Evolutionary conservation across 257 asterid genomes (phyloP), one percentile per base, ranked within the genome.

Genomic region (Nicotiana obtusifolia): DNA sequence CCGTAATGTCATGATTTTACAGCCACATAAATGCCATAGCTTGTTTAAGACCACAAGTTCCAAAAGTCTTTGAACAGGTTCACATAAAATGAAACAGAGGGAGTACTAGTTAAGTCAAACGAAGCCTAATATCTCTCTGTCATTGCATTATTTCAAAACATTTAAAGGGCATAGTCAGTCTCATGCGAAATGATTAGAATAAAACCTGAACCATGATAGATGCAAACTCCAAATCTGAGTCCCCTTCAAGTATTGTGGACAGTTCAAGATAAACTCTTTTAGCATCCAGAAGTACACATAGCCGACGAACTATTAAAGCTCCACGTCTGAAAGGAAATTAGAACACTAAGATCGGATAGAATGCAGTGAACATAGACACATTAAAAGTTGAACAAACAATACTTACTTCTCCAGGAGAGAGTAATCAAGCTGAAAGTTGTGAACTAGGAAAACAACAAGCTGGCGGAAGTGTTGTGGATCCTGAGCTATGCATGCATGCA

Each of bases 351-450:
- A 53, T 53, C 3, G 47, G 47, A 8, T 41, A 41, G 47, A 2
- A 41, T 41, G 8, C 47, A 7, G 47, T 10, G 10, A 41, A 41
- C 47, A 41, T 41, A 41, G 47, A 41, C 47, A 41, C 11, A 41
- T 41, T 41, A 41, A 41, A 41, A 41, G 47, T 8, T 41, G 47
- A 75, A 75, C 41, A 75, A 26, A 66, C 77, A 81, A 64, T 20
- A 86, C 93, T 85, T 83, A 94, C 99, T 93, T 97, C 92, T 97
- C 98, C 88, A 97, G 84, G 81, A 97, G 98, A 83, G 99, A 94
- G 88, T 88, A 84, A 90, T 97, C 98, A 28, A 86, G 83, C 79
- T 85, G 92, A 78, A 97, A 94, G 81, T 86, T 92, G 80, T 94
- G 94, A 83, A 94, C 91, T 68, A 97, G 88, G 85, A 88, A 90